Evolutionary conservation across 2,329 filamentous ascomycete species (phyloP), one percentile per base, ranked within the genome.

Genomic region (Fusarium verrucosum): DNA sequence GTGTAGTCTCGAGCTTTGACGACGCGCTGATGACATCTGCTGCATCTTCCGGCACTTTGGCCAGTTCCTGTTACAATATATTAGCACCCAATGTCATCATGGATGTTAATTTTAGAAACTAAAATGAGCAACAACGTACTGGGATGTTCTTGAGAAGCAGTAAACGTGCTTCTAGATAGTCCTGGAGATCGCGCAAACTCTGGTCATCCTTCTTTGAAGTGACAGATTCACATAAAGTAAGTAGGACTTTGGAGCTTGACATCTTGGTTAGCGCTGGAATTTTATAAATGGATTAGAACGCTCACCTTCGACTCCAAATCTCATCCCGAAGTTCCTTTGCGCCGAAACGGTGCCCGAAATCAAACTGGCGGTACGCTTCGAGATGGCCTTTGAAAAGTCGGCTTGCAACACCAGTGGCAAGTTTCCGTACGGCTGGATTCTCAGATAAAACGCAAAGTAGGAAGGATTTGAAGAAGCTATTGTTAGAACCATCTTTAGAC

Each of bases 1-100:
- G 81, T 2, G 86, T 79, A 0, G 86, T 88, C 74, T 91, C 88
- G 6, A 88, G 78, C 66, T 83, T 86, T 8, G 81, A 82, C 6
- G 81, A 82, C 14, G 84, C 81, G 16, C 79, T 77, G 22, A 79
- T 79, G 28, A 86, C 80, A 65, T 89, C 85, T 2, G 82, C 75
- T 19, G 86, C 78, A 38, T 87, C 86, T 38, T 82, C 81, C 2
- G 83, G 77, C 10, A 87, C 73, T 40, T 84, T 80, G 13, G 81
- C 80, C 32, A 89, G 72, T 58, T 87, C 85, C 83, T 89, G 33
- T 10, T n/a, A n/a, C n/a, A n/a, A 30, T 16, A 36, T 13, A 49
- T 71, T 36, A 72, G 61, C 35, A 62, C 19, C 14, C 10, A 19
- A 43, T 16, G 11, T 17, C 20, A 47, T 14, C n/a, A 28, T 4